Evolutionary conservation across 352 stramenopile species (phyloP).

Genomic region (Albugo candida): DNA sequence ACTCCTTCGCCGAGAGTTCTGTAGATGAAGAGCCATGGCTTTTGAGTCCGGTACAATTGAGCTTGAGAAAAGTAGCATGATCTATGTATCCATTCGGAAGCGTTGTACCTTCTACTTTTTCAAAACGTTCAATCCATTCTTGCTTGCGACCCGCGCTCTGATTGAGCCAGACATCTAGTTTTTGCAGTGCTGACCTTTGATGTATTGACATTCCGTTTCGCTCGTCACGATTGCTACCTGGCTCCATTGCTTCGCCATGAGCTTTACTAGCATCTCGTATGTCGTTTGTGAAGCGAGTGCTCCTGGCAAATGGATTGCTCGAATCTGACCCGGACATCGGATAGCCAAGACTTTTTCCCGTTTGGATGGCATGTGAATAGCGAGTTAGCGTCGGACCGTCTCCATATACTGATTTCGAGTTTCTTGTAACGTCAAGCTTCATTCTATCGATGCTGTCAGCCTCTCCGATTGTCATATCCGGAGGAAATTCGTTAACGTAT

Average conservation of each 20-base stretch:
- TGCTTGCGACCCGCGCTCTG: neutral
- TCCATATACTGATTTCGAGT: neutral
- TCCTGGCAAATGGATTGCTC: conserved; percentile 35
- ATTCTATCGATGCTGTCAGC: conserved; percentile 60
- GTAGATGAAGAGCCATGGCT: too few species aligned
- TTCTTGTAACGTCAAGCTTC: conserved; percentile 29
- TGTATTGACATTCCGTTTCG: conserved; percentile 28
- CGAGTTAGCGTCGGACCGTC: conserved; percentile 20
- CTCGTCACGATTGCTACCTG: conserved; percentile 24
- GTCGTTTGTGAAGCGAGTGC: conserved; percentile 56
- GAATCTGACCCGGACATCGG: conserved; percentile 25
- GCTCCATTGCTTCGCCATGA: conserved; percentile 49
- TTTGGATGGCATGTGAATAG: conserved; percentile 47
- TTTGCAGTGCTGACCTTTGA: conserved; percentile 35
- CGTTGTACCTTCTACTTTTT: too few species aligned
- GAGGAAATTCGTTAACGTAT: conserved; percentile 24
- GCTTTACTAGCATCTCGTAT: conserved; percentile 36
- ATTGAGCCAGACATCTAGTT: conserved; percentile 14
- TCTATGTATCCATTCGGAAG: too few species aligned
- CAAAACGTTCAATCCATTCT: too few species aligned
- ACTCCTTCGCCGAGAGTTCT: conserved; percentile 22
- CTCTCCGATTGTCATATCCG: conserved; percentile 33
- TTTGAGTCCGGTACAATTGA: too few species aligned
- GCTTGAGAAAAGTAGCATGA: too few species aligned
- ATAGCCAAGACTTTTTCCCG: conserved; percentile 34